Percentiles rank a stretch among this genome's conserved stretches.
These are phyloP conservation scores for Kockovaella imperatae DNA, from an alignment of 768 basidiomycete species.

Conservation along the genomic window DNA sequence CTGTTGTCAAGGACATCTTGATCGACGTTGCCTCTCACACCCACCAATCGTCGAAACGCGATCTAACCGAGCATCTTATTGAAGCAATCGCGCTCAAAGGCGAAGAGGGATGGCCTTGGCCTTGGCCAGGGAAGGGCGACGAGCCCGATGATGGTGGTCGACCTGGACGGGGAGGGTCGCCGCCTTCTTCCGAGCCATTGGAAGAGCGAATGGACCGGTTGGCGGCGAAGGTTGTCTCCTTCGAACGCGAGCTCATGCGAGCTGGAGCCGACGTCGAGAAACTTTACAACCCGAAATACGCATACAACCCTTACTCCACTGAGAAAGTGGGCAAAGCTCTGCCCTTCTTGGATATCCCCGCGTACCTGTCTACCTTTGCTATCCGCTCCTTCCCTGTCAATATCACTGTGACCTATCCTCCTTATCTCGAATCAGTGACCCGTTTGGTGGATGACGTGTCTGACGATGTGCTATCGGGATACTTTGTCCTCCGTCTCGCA, in stretches of 20 bases:
- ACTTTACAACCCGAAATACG: conserved; percentile 67
- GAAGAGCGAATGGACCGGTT: conserved; percentile 56
- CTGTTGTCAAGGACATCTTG: conserved; percentile 62
- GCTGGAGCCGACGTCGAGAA: conserved; percentile 65
- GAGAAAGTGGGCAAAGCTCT: conserved; percentile 62
- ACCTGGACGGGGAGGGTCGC: neutral
- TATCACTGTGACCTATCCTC: conserved; percentile 74
- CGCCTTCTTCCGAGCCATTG: conserved; percentile 46
- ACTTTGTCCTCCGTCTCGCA: conserved; percentile 72
- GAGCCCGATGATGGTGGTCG: conserved; percentile 9
- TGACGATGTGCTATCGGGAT: conserved; percentile 70
- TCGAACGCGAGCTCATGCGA: conserved; percentile 70
- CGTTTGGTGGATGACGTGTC: conserved; percentile 61
- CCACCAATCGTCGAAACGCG: conserved; percentile 10
- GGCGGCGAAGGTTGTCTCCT: conserved; percentile 62
- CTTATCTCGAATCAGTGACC: conserved; percentile 62
- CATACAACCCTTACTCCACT: conserved; percentile 76
- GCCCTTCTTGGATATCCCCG: conserved; percentile 68
- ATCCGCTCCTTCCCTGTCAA: conserved; percentile 61
- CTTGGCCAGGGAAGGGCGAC: conserved; percentile 34
- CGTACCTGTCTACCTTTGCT: conserved; percentile 80
- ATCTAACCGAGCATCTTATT: conserved; percentile 15
- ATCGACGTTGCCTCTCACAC: conserved; percentile 49
- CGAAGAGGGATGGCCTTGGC: conserved; percentile 64
- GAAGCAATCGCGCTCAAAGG: conserved; percentile 46